These are phyloP conservation scores for Nakaseomyces bracarensis DNA, from an alignment of 1,139 yeast genomes.

Conservation along the genomic window DNA sequence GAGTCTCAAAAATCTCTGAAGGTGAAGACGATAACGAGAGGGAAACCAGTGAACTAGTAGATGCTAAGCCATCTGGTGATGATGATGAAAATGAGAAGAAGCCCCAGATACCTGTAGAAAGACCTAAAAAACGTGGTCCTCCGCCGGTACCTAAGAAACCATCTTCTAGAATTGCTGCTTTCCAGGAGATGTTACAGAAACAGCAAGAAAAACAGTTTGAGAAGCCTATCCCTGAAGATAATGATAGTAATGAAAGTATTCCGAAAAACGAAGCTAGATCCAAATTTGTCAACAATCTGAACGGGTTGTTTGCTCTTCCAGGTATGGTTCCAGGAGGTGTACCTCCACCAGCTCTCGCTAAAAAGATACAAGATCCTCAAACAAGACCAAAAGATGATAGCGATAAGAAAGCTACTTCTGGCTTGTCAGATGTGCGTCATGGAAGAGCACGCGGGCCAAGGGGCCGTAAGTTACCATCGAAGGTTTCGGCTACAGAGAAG, in stretches of 20 bases:
- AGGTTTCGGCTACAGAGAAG: constrained; percentile 41
- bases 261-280: constrained; percentile 24
- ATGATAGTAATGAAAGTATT: constrained; percentile 23
- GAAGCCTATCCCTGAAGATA: not conserved
- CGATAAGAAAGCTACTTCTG: constrained; percentile 12
- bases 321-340: constrained; percentile 47
- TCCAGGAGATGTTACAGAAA: constrained; percentile 58
- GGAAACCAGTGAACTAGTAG: not conserved
- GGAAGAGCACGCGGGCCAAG: constrained; percentile 67
- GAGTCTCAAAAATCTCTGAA: no score
- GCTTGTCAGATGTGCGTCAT: constrained; percentile 35
- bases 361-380: constrained; percentile 13
- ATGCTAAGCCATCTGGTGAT: no score
- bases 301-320: constrained; percentile 56
- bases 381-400: not conserved
- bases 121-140: constrained; percentile 32
- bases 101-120: constrained; percentile 8
- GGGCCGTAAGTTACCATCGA: constrained; percentile 63
- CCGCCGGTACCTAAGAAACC: constrained; percentile 71
- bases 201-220: constrained; percentile 33
- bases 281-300: constrained; percentile 47
- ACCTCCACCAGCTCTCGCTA: constrained; percentile 25
- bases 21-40: not conserved
- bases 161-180: constrained; percentile 70
- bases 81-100: not conserved